These are phyloP conservation scores for Solanum rostratum DNA, from an alignment of 257 asterid genomes.

Conservation along the genomic window DNA sequence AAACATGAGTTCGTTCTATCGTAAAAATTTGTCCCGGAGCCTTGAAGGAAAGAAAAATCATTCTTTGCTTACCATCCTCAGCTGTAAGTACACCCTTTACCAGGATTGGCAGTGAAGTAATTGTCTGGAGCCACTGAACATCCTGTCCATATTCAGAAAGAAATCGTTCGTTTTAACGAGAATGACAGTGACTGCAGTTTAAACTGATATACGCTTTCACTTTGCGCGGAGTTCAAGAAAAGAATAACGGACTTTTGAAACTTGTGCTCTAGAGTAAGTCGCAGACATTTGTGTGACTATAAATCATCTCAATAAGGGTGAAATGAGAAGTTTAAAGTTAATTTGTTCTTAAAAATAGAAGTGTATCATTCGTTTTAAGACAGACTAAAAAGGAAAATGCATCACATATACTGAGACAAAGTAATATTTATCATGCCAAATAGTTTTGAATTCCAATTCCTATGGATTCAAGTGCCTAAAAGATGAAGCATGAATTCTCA, in stretches of 20 bases:
- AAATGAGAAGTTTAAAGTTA: neutral
- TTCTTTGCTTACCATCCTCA: conserved; percentile 52
- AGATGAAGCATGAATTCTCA: no score
- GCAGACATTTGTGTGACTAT: neutral
- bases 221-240: neutral
- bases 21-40: neutral
- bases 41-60: neutral
- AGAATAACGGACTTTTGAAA: neutral
- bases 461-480: no score
- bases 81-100: conserved; percentile 95
- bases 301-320: neutral
- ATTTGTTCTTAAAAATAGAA: neutral
- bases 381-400: neutral
- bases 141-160: conserved; percentile 38
- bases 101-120: conserved; percentile 82
- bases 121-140: conserved; percentile 86
- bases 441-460: no score
- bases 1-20: no score
- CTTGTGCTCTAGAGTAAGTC: neutral
- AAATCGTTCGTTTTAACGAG: neutral
- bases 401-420: neutral
- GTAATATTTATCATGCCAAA: no score
- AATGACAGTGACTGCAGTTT: neutral
- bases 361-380: neutral
- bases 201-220: neutral